Evolutionary conservation across 495 filamentous ascomycete genomes (phyloP), one percentile per base, ranked within the genome.

Genomic region (Astrocystis sublimbata): DNA sequence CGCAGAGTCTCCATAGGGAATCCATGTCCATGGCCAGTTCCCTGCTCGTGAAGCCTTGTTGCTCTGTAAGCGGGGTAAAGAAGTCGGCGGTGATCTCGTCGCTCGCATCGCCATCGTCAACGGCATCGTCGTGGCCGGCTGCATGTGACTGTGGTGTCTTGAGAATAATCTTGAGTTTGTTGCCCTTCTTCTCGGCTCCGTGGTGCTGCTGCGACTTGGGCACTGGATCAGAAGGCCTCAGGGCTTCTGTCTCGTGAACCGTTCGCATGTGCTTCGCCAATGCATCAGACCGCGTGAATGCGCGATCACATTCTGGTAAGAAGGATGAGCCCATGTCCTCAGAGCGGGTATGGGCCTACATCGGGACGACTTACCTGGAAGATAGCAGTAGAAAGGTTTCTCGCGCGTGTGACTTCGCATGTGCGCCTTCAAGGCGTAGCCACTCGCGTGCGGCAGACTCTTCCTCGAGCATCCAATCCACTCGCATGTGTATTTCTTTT

Each of bases 191-290:
- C 9, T 76, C 79, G 6, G 74, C 75, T 12, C 72, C 69, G 8
- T 74, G 72, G 3, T 72, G 59, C 75, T 86, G 80, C 88, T 80
- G 87, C 46, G 87, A 85, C 75, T 91, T 93, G 2, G 91, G 89
- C 19, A 93, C 89, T 4, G 91, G 88, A 69, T 96, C 92, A n/a
- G 88, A 89, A 6, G 91, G 91, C 6, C 92, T 89, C 4, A 96
- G 81, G 5, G 91, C 89, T 75, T 98, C 96, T 38, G 92, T 97
- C 75, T 98, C 96, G 76, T 98, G 94, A 30, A 98, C 94, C 31
- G 94, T 98, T 71, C 94, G 89, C 91, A 97, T 97, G 73, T 98
- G 94, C 72, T 98, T 98, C 6, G 94, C 92, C 0, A 98, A 86
- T 21, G 94, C 94, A 72, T 98, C 94, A 30, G 94, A 98, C 59